phyloP scores from a whole-genome alignment of 2,329 filamentous ascomycete species.

The Ilyonectria robusta region DNA sequence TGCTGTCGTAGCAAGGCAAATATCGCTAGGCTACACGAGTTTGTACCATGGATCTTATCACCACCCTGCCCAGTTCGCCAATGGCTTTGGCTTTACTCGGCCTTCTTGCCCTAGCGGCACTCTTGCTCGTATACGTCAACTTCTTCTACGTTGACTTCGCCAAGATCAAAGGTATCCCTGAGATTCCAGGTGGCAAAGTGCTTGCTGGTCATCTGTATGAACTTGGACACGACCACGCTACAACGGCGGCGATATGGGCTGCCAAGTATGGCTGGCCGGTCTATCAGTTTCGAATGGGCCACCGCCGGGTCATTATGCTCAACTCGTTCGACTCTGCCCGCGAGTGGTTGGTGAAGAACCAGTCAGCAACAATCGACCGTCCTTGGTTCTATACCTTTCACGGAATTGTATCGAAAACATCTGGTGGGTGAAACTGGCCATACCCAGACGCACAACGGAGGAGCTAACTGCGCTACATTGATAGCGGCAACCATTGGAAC shows the following conservation, averaged over 20 bases:
- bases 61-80: background rate
- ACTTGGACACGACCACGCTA: slow-evolving; percentile 8
- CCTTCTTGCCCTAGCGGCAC: no score
- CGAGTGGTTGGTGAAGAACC: slow-evolving; percentile 10
- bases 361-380: slow-evolving; percentile 2
- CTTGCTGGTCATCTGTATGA: slow-evolving; percentile 8
- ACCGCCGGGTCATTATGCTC: slow-evolving; percentile 1
- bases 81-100: background rate
- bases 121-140: background rate
- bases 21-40: no score
- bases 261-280: slow-evolving; percentile 4
- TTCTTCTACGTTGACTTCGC: slow-evolving; percentile 7
- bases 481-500: slow-evolving; percentile 12
- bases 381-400: slow-evolving; percentile 17
- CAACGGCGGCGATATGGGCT: slow-evolving; percentile 1
- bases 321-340: slow-evolving; percentile 7
- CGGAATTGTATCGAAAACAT: slow-evolving; percentile 10
- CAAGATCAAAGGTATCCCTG: slow-evolving; percentile 1
- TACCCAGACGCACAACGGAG: no score
- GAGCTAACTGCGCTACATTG: no score
- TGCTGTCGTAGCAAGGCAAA: no score
- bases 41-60: no score
- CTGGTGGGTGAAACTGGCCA: no score
- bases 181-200: slow-evolving; percentile 5
- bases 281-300: slow-evolving; percentile 7